Percentiles rank a stretch among this genome's conserved stretches.
Evolutionary conservation across 176 grass and related monocot species (phyloP).

Genomic region (Guadua angustifolia): DNA sequence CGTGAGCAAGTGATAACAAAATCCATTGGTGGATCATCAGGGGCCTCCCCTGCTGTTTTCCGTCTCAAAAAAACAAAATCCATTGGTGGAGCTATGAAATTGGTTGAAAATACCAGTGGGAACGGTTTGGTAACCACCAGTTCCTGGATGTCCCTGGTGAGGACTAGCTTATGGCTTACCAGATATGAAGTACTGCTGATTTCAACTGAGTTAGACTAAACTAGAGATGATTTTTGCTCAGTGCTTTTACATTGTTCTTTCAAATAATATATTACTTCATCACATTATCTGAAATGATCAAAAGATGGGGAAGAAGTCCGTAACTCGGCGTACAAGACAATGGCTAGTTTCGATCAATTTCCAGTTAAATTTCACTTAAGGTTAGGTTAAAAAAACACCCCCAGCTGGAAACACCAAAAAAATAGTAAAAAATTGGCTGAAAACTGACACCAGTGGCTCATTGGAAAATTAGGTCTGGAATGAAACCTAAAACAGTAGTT

Average conservation of each 20-base stretch:
- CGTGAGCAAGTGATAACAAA: not conserved
- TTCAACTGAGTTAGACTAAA: too few relatives aligned
- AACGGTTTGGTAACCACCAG: too few relatives aligned
- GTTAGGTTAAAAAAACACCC: not conserved
- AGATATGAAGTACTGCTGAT: too few relatives aligned
- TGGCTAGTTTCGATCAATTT: not conserved
- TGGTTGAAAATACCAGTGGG: too few relatives aligned
- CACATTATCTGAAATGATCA: not conserved
- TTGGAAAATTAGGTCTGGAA: not conserved
- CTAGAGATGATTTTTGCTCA: not conserved
- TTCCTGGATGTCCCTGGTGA: too few relatives aligned
- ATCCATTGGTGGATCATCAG: not conserved
- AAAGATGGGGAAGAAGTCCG: not conserved
- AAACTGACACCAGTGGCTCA: not conserved
- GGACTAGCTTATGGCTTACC: too few relatives aligned
- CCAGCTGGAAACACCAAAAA: not conserved
- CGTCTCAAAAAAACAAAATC: too few relatives aligned
- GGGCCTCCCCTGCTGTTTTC: too few relatives aligned
- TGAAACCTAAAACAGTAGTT: not conserved
- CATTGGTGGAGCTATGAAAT: not conserved
- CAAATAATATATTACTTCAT: not conserved
- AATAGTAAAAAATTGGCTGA: not conserved
- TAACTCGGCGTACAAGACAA: not conserved
- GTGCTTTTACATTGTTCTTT: not conserved
- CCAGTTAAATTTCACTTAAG: not conserved